Evolutionary conservation across 805 yeast genomes (phyloP), one percentile per base, ranked within the genome.

Genomic region (Saturnispora saitoi): DNA sequence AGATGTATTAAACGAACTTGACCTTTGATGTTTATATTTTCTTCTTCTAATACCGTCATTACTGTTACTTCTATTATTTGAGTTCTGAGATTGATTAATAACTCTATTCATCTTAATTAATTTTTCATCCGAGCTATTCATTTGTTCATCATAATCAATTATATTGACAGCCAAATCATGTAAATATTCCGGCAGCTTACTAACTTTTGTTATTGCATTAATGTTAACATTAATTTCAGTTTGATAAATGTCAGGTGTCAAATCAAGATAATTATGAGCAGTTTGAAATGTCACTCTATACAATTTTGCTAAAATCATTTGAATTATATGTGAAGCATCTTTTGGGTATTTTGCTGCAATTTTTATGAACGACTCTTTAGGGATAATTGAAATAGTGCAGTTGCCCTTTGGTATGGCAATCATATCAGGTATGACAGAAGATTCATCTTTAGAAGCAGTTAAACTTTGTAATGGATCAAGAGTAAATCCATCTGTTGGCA

Each of bases 221-320:
- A 69, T 64, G 60, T 90, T 91, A 39, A 88, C 67, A 24, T 72
- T 70, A 6, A 76, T 66, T 59, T 91, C 99, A 15, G 91, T 81
- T 48, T 82, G 78, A 58, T 86, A 75, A 29, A 91, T 80, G 57
- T 89, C 96, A 17, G 76, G 70, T 0, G 97, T 88, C 20, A 91
- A 67, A 0, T 95, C 96, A 43, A 91, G 70, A 62, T 91, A 93
- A 53, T 78, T 76, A 62, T 90, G 93, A 9, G 93, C 86, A 0
- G 97, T 86, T 59, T 86, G 90, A 64, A 91, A 81, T 0, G 98
- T 91, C 8, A 93, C 96, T 55, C 95, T 77, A 61, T 88, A 87
- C 47, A 93, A 72, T 53, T 95, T 76, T 1, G 95, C 83, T 48
- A 91, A 68, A 22, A 91, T 87, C 78, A 91, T 89, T 57, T 95